phyloP scores from a whole-genome alignment of 2,329 filamentous ascomycete species.

The Ophiostoma tasmaniense region DNA sequence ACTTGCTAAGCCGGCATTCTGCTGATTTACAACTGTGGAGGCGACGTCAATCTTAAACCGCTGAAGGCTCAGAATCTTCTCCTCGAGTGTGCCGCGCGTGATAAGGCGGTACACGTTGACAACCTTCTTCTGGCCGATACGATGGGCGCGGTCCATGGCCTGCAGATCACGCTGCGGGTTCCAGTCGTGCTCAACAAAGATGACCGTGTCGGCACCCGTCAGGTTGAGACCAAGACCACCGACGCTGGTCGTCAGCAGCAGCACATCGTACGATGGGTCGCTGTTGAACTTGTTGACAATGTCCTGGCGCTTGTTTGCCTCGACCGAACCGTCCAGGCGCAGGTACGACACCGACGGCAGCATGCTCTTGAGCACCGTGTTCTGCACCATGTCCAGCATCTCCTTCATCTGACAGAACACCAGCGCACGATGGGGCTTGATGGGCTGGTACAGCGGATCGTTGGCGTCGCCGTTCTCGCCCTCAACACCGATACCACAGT shows the following conservation, averaged over 20 bases:
- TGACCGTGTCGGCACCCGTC: slow-evolving; percentile 95
- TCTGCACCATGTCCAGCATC: slow-evolving; percentile 98
- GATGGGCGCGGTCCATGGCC: slow-evolving; percentile 96
- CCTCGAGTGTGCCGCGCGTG: slow-evolving; percentile 88
- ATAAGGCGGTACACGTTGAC: slow-evolving; percentile 98
- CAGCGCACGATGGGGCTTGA: slow-evolving; percentile 90
- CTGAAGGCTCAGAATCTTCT: slow-evolving; percentile 97
- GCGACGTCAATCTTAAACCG: slow-evolving; percentile 99
- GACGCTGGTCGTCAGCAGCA: slow-evolving; percentile 89
- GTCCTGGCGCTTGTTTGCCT: slow-evolving; percentile 87
- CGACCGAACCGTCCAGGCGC: slow-evolving; percentile 87
- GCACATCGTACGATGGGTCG: slow-evolving; percentile 89
- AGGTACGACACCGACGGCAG: slow-evolving; percentile 90
- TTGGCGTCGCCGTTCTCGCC: slow-evolving; percentile 49
- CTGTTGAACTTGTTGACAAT: slow-evolving; percentile 99
- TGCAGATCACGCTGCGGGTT: slow-evolving; percentile 98
- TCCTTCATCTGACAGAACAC: slow-evolving; percentile 99
- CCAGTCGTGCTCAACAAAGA: slow-evolving; percentile 99
- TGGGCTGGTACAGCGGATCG: slow-evolving; percentile 63
- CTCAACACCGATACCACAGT: slow-evolving; percentile 88
- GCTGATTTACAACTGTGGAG: slow-evolving; percentile 95
- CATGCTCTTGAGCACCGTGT: slow-evolving; percentile 80
- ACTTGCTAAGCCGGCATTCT: slow-evolving; percentile 85
- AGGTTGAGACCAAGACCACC: slow-evolving; percentile 91
- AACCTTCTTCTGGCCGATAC: slow-evolving; percentile 98